These are phyloP conservation scores for Schizosaccharomyces pombe DNA, from an alignment of 805 yeast species.

Conservation along the genomic window ASM294v3 CU329670.1:2632001-2632500, in stretches of 20 bases:
- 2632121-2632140: background rate
- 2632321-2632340: background rate
- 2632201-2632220: background rate
- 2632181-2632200: background rate
- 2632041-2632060: background rate
- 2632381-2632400: background rate
- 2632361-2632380: background rate
- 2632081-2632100: background rate
- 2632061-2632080: background rate
- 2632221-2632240: background rate
- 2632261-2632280: background rate
- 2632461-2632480: background rate
- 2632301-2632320: background rate
- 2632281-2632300: background rate
- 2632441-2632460: background rate
- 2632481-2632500: too few species aligned
- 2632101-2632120: background rate
- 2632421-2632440: background rate
- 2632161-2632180: background rate
- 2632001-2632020: background rate
- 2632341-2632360: background rate
- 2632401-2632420: background rate
- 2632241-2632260: constrained; percentile 2
- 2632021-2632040: background rate
- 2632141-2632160: background rate